Evolutionary conservation across 441 rosid genomes (phyloP), one percentile per base, ranked within the genome.

Genomic region (Capsella rubella): DNA sequence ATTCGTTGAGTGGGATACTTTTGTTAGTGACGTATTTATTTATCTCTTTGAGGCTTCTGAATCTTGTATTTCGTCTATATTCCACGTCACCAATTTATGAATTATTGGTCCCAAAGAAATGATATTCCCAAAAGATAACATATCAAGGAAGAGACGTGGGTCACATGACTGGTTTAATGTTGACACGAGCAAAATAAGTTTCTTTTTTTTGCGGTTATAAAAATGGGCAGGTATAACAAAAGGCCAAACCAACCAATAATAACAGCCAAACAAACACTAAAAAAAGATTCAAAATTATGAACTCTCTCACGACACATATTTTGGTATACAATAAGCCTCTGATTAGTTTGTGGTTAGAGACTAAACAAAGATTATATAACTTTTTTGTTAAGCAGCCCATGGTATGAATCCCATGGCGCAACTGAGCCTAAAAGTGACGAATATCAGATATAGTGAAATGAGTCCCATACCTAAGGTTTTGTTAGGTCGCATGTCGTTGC

Each of bases 401-500:
- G 87, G 76, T 61, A 83, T 74, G 25, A 86, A 78, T 34, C 92
- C 92, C 81, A 76, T 75, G 39, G 90, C 87, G 55, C 75, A 59
- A 51, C 77, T 81, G 51, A 88, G 67, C 82, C 97, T 83, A 40
- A 81, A 71, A 8, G 78, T 69, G 15, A 93, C 90, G 57, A 93
- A 91, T 42, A 88, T 65, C 76, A 88, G 6, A 71, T 91, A 93
- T 16, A 91, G 58, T 21, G 80, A 37, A 62, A 93, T 81, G 31
- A 93, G 97, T 75, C 97, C 96, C 1, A 76, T 47, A 28, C 96
- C 98, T 75, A 93, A 67, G 63, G 81, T 69, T 82, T 82, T 93
- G 84, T 65, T 89, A 2, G 96, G 98, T 15, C 77, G 90, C 98
- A 89, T 93, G 70, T 87, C 82, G 52, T 87, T 87, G 50, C 81